Percentiles rank a stretch among this genome's conserved stretches.
Evolutionary conservation across 441 rosid genomes (phyloP).

Genomic region (Hura crepitans): DNA sequence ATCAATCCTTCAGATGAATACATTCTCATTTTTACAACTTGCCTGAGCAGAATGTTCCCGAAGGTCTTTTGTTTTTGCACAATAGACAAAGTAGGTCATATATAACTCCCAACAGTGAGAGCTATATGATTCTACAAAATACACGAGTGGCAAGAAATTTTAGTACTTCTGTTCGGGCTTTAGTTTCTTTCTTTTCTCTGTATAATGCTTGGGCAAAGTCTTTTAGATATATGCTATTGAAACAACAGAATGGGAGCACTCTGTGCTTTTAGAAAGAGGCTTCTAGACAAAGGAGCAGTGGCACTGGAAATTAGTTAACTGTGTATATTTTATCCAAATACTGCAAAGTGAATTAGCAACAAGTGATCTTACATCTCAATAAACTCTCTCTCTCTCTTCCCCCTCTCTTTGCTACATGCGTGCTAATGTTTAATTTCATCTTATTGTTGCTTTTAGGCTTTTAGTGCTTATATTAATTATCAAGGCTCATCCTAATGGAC

Average conservation of each 20-base stretch:
- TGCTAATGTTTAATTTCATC: background rate
- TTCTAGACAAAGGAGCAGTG: background rate
- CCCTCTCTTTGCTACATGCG: too few species aligned
- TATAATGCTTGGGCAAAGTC: too few species aligned
- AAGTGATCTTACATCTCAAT: background rate
- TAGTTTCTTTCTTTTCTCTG: too few species aligned
- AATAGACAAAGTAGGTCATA: background rate
- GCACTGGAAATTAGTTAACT: background rate
- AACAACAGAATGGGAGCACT: background rate
- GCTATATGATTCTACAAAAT: background rate
- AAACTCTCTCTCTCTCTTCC: background rate
- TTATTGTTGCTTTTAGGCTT: constrained; percentile 6
- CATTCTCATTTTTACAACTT: background rate
- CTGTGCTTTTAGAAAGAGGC: background rate
- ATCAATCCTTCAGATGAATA: background rate
- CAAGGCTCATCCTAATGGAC: background rate
- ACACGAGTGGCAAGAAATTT: background rate
- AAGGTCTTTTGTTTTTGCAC: background rate
- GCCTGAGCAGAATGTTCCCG: background rate
- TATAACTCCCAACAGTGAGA: background rate
- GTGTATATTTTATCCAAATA: background rate
- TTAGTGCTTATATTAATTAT: background rate
- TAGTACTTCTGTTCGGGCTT: background rate
- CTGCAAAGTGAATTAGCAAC: constrained; percentile 4
- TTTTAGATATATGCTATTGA: too few species aligned